phyloP scores from a whole-genome alignment of 75 land plant genomes.

The Cryptomeria japonica region DNA sequence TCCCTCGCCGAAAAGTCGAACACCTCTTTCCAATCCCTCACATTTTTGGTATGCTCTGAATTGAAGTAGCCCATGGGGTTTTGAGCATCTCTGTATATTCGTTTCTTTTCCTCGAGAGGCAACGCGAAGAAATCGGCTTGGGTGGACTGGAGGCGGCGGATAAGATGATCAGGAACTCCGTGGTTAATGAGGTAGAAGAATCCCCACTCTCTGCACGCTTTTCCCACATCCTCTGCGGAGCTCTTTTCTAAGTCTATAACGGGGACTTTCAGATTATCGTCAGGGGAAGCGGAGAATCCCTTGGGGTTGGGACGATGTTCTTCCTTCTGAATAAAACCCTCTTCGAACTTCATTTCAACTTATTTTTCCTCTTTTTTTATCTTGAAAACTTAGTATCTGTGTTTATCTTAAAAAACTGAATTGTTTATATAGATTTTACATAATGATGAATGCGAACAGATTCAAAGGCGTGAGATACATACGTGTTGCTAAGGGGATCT shows the following conservation, averaged over 20 bases:
- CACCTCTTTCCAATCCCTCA: constrained; percentile 92
- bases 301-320: background rate
- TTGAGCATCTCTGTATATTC: background rate
- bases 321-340: background rate
- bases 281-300: no score
- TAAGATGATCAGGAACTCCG: constrained; percentile 36
- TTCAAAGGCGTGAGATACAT: no score
- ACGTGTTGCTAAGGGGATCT: no score
- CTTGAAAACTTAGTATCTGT: no score
- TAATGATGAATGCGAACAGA: no score
- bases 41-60: constrained; percentile 80
- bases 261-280: background rate
- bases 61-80: constrained; percentile 67
- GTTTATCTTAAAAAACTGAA: no score
- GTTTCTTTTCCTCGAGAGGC: constrained; percentile 48
- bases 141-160: constrained; percentile 15
- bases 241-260: background rate
- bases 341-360: no score
- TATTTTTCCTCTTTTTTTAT: no score
- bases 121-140: constrained; percentile 63
- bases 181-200: constrained; percentile 82
- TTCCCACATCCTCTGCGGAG: background rate
- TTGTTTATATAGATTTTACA: no score
- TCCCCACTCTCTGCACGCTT: constrained; percentile 77
- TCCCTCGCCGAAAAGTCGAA: constrained; percentile 47